Percentiles rank a stretch among this genome's conserved stretches.
Evolutionary conservation across 441 rosid species (phyloP).

Genomic region (Corymbia citriodora): DNA sequence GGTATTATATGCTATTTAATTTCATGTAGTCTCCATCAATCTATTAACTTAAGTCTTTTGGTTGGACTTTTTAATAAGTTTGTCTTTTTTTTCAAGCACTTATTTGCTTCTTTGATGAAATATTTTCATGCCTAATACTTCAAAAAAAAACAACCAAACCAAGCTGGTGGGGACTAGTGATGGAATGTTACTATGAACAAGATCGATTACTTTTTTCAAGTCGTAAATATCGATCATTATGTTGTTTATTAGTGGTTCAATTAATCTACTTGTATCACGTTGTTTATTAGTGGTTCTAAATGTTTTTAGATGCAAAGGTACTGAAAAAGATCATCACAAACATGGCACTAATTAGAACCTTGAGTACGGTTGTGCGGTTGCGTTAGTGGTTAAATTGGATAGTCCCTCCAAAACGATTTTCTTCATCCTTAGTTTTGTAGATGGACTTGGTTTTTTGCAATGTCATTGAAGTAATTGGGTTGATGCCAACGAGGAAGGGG

Average conservation of each 20-base stretch:
- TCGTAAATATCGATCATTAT: neutral
- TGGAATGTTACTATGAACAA: no score
- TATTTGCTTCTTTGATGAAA: neutral
- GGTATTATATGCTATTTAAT: neutral
- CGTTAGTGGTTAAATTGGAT: neutral
- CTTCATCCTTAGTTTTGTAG: neutral
- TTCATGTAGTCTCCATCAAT: neutral
- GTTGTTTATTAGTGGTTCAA: no score
- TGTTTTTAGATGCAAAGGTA: neutral
- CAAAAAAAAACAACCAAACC: no score
- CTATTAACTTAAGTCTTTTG: no score
- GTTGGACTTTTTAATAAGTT: neutral
- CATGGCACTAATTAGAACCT: neutral
- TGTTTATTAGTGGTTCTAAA: neutral
- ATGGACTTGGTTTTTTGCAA: neutral
- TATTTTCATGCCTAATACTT: no score
- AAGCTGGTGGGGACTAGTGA: neutral
- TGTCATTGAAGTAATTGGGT: neutral
- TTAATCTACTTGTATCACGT: neutral
- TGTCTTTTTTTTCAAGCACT: neutral
- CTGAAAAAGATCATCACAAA: neutral
- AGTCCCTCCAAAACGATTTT: neutral
- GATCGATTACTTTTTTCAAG: neutral
- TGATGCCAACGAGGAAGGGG: neutral
- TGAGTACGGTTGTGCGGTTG: neutral